A percentile compares a stretch with the other conserved stretches of the same genome.
Conservation (phyloP, 2,329 filamentous ascomycete species). For the Neoarthrinium moseri region DNA sequence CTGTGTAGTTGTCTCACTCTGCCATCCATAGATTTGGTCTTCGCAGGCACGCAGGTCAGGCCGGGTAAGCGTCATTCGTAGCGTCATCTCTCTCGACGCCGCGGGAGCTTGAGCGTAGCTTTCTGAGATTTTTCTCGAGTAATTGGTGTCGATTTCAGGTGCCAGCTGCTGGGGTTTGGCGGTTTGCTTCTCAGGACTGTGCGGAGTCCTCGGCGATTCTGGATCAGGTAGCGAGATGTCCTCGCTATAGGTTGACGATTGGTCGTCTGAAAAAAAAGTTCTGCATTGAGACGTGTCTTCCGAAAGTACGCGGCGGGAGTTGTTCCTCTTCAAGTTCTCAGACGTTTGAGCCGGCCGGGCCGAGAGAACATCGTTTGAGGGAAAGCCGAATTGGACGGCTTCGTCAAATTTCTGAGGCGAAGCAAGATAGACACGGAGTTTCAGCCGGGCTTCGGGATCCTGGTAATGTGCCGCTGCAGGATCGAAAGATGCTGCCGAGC, state of each 20-base stretch:
- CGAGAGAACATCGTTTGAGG: conserved; percentile 51
- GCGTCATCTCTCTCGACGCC: conserved; percentile 82
- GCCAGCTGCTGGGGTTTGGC: conserved; percentile 22
- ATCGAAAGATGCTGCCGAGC: conserved; percentile 66
- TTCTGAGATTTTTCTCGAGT: conserved; percentile 20
- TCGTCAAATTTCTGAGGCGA: conserved; percentile 96
- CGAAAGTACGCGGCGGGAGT: conserved; percentile 26
- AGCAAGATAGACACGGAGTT: conserved; percentile 80
- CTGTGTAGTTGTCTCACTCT: conserved; percentile 37
- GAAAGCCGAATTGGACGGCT: conserved; percentile 90
- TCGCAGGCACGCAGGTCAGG: conserved; percentile 80
- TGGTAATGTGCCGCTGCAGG: conserved; percentile 79
- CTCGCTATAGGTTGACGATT: conserved; percentile 54
- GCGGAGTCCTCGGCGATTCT: conserved; percentile 59
- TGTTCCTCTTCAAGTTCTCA: conserved; percentile 12
- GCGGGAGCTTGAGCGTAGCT: conserved; percentile 52
- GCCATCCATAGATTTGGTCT: conserved; percentile 70
- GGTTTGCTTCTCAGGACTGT: conserved; percentile 40
- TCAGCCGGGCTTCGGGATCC: conserved; percentile 83
- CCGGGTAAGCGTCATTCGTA: conserved; percentile 91
- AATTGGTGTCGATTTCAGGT: conserved; percentile 18
- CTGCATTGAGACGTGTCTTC: conserved; percentile 49
- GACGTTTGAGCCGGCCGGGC: conserved; percentile 20
- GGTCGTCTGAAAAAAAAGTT: conserved; percentile 45
- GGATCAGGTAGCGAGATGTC: conserved; percentile 54